These are phyloP conservation scores for Pulveroboletus sp. DNA, from an alignment of 768 basidiomycete genomes.

Conservation along the genomic window DNA sequence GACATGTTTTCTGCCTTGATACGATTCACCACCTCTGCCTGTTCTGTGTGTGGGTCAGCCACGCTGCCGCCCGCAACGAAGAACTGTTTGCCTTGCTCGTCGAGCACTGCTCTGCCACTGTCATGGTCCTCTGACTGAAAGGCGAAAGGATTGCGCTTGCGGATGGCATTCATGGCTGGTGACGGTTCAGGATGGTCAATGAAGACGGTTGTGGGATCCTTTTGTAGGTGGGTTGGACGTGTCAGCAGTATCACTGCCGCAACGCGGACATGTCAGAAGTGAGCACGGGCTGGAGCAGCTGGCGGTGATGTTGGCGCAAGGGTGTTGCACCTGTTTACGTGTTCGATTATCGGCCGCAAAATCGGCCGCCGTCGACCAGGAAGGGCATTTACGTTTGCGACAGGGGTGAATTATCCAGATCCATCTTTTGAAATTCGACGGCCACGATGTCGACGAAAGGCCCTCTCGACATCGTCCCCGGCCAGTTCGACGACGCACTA, in stretches of 20 bases:
- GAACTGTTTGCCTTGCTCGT: slow-evolving; percentile 47
- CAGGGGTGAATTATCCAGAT: slow-evolving; percentile 15
- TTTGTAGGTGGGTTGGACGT: slow-evolving; percentile 8
- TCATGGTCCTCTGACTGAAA: slow-evolving; percentile 31
- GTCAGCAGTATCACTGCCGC: slow-evolving; percentile 4
- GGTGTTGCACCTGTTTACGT: slow-evolving; percentile 21
- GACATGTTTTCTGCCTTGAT: slow-evolving; percentile 43
- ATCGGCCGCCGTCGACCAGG: not conserved
- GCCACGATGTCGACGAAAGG: slow-evolving; percentile 17
- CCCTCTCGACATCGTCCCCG: slow-evolving; percentile 35
- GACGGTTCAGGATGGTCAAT: not conserved
- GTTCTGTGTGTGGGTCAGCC: slow-evolving; percentile 41
- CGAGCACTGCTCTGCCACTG: slow-evolving; percentile 36
- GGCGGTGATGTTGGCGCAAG: slow-evolving; percentile 12
- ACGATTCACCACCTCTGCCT: slow-evolving; percentile 51
- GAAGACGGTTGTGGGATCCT: not conserved
- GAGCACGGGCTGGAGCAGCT: not conserved
- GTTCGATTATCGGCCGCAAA: not conserved
- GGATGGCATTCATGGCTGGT: slow-evolving; percentile 31
- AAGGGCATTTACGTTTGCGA: not conserved
- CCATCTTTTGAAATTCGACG: not conserved
- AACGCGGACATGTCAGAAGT: not conserved
- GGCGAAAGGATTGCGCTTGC: slow-evolving; percentile 46
- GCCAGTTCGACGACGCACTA: slow-evolving; percentile 63
- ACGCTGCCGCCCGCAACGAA: not conserved